Evolutionary conservation across 2,329 filamentous ascomycete species (phyloP).

Genomic region (Epichloe sibirici): DNA sequence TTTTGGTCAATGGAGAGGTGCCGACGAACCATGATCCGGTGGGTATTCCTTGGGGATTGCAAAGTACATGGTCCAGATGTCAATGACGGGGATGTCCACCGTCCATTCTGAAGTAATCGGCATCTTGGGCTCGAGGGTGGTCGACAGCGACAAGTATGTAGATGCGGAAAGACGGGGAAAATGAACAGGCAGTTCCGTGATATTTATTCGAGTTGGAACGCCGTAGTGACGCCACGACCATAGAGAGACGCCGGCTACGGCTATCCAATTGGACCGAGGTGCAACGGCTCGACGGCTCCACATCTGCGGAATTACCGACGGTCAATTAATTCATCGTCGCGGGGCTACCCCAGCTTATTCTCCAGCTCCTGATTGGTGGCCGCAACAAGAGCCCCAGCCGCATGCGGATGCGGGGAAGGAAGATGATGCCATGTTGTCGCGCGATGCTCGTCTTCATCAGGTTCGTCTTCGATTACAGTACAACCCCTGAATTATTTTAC

Average conservation of each 20-base stretch:
- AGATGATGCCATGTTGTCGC: neutral
- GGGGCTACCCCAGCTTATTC: neutral
- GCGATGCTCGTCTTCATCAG: neutral
- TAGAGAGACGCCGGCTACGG: no score
- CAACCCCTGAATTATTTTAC: no score
- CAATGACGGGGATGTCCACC: conserved; percentile 59
- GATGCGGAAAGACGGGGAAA: neutral
- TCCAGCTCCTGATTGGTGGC: neutral
- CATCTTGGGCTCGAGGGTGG: conserved; percentile 38
- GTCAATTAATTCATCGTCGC: no score
- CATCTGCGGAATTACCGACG: neutral
- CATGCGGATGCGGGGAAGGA: neutral
- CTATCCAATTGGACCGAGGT: neutral
- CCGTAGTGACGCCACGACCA: no score
- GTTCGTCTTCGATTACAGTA: no score
- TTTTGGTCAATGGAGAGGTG: neutral
- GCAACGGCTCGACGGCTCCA: neutral
- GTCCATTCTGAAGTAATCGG: conserved; percentile 56
- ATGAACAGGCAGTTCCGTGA: neutral
- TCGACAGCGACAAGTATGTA: neutral
- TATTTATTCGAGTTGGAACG: no score
- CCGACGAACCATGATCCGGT: conserved; percentile 55
- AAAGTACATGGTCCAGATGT: conserved; percentile 71
- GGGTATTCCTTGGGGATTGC: conserved; percentile 55
- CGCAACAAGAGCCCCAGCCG: neutral